phyloP scores from a whole-genome alignment of 192 early-diverging fungal genomes.

The Entomortierella beljakovae region DNA sequence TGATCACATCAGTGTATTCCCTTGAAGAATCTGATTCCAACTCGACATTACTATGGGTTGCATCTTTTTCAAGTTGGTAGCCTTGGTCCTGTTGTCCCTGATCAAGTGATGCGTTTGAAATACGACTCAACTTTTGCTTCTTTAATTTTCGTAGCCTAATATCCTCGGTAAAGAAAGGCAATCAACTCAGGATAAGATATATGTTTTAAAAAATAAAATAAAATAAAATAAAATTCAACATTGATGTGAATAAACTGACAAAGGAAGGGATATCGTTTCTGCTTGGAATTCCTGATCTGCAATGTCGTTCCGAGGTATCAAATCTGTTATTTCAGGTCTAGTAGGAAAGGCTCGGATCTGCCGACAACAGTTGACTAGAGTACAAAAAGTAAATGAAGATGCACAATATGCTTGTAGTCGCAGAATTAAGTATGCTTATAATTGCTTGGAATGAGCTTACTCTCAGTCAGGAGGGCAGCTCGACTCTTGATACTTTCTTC shows the following conservation, averaged over 20 bases:
- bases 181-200: not conserved
- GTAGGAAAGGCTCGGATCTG: slow-evolving; percentile 13
- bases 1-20: not conserved
- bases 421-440: too few species aligned
- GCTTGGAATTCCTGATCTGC: not conserved
- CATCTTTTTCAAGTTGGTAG: not conserved
- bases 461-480: not conserved
- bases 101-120: not conserved
- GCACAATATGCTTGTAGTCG: too few species aligned
- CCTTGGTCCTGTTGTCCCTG: not conserved
- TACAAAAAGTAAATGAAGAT: not conserved
- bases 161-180: not conserved
- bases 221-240: not conserved
- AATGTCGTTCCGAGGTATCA: not conserved
- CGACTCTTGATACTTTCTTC: not conserved
- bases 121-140: not conserved
- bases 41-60: not conserved
- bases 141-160: slow-evolving; percentile 1
- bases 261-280: not conserved
- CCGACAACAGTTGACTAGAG: slow-evolving; percentile 5
- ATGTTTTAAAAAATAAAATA: not conserved
- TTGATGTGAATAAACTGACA: not conserved
- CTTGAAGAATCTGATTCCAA: not conserved
- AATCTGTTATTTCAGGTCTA: slow-evolving; percentile 4
- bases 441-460: too few species aligned